A percentile compares a stretch with the other conserved stretches of the same genome.
Evolutionary conservation across 2,329 filamentous ascomycete species (phyloP).

Genomic region (Nemania sp.): DNA sequence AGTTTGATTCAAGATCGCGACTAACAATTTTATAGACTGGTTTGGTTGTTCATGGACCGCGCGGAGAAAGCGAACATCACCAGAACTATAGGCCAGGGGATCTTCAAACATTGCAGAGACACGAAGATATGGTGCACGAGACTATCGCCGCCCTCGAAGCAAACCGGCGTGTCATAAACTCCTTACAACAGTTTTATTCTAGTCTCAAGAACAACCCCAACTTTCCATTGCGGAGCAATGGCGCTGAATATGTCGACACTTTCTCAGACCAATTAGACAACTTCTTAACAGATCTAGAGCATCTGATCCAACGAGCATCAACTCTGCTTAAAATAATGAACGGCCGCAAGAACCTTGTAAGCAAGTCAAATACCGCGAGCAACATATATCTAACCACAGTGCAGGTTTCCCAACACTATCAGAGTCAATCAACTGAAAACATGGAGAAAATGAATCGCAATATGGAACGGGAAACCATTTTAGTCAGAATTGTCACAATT

Average conservation of each 20-base stretch:
- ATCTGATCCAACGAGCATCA: constrained; percentile 42
- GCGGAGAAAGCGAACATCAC: constrained; percentile 17
- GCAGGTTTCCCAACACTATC: constrained; percentile 42
- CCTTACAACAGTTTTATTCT: constrained; percentile 38
- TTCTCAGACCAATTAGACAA: constrained; percentile 40
- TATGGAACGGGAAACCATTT: constrained; percentile 27
- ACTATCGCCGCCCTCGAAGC: constrained; percentile 43
- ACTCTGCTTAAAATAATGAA: constrained; percentile 40
- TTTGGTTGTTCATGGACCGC: constrained; percentile 29
- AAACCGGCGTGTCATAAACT: constrained; percentile 44
- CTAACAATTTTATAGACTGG: constrained; percentile 24
- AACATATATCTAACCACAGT: neutral
- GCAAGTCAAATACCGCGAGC: neutral
- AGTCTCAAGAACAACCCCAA: constrained; percentile 27
- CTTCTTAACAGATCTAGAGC: constrained; percentile 42
- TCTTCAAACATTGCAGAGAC: constrained; percentile 42
- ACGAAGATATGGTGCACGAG: constrained; percentile 44
- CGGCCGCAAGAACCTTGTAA: constrained; percentile 43
- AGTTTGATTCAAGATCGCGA: neutral
- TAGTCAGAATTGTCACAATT: constrained; percentile 36
- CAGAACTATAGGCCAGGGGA: constrained; percentile 32
- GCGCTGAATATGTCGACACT: constrained; percentile 30
- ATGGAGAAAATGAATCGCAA: constrained; percentile 32
- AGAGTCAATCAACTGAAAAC: constrained; percentile 38
- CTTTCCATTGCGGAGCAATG: constrained; percentile 30